These are phyloP conservation scores for Solanum piurae DNA, from an alignment of 257 asterid species.

Conservation along the genomic window DNA sequence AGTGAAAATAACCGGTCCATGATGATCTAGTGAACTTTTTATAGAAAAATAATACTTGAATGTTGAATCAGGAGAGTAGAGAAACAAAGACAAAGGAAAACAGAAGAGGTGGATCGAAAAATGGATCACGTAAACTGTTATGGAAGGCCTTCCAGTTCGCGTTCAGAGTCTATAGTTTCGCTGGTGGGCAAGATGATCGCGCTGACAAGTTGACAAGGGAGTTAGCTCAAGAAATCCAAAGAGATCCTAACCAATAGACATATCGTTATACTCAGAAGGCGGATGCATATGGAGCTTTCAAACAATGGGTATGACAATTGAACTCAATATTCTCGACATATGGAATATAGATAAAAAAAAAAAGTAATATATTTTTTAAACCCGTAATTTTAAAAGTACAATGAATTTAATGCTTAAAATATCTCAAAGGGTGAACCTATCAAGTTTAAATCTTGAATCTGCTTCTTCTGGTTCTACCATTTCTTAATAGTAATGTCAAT, in stretches of 20 bases:
- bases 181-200: conserved; percentile 88
- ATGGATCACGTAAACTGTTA: conserved; percentile 32
- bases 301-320: neutral
- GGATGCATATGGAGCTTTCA: neutral
- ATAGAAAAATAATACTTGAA: neutral
- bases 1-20: neutral
- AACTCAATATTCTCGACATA: neutral
- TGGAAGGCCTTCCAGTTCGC: conserved; percentile 95
- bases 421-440: neutral
- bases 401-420: neutral
- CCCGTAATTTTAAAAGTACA: neutral
- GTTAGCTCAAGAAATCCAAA: conserved; percentile 61
- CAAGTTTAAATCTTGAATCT: neutral
- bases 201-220: conserved; percentile 72
- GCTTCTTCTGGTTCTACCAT: neutral
- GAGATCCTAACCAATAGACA: conserved; percentile 10
- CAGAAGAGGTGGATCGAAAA: conserved; percentile 8
- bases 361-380: neutral
- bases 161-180: conserved; percentile 64
- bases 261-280: neutral
- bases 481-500: neutral
- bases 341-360: neutral
- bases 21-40: neutral
- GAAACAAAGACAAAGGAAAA: conserved; percentile 23
- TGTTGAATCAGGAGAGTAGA: conserved; percentile 43